Conservation (phyloP, 1,139 yeast genomes). For the Yamadazyma taylorii region DNA sequence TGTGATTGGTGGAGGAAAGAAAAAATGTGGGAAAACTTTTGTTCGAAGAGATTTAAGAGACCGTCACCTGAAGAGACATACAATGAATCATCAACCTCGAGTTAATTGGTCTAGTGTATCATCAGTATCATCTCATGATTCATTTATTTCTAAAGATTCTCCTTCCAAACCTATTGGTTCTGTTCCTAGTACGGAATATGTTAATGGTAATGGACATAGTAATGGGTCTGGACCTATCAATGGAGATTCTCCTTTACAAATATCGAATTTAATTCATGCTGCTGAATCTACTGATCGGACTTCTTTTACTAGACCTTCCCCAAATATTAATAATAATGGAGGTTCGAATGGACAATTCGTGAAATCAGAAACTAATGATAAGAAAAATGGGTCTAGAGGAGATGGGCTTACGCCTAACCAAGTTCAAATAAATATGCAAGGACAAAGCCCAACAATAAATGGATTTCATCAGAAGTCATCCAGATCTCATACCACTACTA, state of each 20-base stretch:
- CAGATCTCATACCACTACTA: neutral
- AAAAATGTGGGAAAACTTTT: constrained; percentile 43
- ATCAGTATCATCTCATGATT: constrained; percentile 10
- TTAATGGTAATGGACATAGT: neutral
- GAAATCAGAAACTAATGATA: no score
- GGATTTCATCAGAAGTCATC: neutral
- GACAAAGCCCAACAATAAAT: no score
- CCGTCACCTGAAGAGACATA: constrained; percentile 38
- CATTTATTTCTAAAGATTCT: constrained; percentile 7
- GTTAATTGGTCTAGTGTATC: constrained; percentile 17
- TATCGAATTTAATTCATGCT: constrained; percentile 21
- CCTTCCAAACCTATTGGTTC: constrained; percentile 1
- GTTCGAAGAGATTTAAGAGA: constrained; percentile 44
- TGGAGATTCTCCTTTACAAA: constrained; percentile 20
- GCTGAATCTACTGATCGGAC: constrained; percentile 7
- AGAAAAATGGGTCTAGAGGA: no score
- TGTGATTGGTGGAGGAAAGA: constrained; percentile 24
- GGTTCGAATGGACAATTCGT: no score
- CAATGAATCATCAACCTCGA: constrained; percentile 10
- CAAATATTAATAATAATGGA: neutral
- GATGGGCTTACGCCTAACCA: no score
- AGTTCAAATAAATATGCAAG: no score
- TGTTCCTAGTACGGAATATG: neutral
- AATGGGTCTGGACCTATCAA: constrained; percentile 1
- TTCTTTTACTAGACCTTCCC: constrained; percentile 1